These are phyloP conservation scores for Aspergillus pseudoviridinutans DNA, from an alignment of 2,329 filamentous ascomycete species.

Conservation along the genomic window DNA sequence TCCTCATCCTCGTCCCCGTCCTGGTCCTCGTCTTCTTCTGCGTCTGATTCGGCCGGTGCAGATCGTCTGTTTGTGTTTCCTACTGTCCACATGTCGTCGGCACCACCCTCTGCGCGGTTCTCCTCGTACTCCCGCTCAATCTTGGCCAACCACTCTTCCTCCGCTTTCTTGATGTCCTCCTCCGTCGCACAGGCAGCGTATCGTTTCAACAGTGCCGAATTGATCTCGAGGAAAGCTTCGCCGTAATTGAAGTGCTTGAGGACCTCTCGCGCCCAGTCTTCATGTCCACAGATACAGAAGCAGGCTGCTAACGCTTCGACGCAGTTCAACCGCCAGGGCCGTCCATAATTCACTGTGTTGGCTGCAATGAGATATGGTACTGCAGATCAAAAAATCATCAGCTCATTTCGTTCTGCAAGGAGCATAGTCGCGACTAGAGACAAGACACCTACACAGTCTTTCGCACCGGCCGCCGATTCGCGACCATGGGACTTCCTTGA, in stretches of 20 bases:
- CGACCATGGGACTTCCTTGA: conserved; percentile 83
- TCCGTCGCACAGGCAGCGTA: conserved; percentile 84
- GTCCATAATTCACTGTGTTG: conserved; percentile 95
- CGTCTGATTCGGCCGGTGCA: conserved; percentile 50
- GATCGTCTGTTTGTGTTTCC: conserved; percentile 76
- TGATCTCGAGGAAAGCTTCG: conserved; percentile 84
- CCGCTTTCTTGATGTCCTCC: conserved; percentile 74
- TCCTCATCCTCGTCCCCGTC: conserved; percentile 44
- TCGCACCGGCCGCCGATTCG: conserved; percentile 93
- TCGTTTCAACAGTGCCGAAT: conserved; percentile 71
- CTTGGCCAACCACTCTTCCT: conserved; percentile 83
- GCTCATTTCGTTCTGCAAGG: neutral
- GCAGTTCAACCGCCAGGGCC: conserved; percentile 91
- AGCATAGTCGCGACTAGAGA: neutral
- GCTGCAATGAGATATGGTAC: conserved; percentile 94
- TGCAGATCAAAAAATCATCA: conserved; percentile 10
- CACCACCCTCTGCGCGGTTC: conserved; percentile 58
- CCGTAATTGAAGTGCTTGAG: conserved; percentile 86
- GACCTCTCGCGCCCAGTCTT: conserved; percentile 84
- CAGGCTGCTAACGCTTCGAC: conserved; percentile 90
- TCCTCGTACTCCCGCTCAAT: conserved; percentile 86
- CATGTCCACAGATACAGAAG: conserved; percentile 87
- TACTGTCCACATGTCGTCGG: conserved; percentile 78
- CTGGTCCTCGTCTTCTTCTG: conserved; percentile 45
- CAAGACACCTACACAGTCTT: conserved; percentile 53